phyloP scores from a whole-genome alignment of 2,329 filamentous ascomycete species.

The Fusarium sp. region DNA sequence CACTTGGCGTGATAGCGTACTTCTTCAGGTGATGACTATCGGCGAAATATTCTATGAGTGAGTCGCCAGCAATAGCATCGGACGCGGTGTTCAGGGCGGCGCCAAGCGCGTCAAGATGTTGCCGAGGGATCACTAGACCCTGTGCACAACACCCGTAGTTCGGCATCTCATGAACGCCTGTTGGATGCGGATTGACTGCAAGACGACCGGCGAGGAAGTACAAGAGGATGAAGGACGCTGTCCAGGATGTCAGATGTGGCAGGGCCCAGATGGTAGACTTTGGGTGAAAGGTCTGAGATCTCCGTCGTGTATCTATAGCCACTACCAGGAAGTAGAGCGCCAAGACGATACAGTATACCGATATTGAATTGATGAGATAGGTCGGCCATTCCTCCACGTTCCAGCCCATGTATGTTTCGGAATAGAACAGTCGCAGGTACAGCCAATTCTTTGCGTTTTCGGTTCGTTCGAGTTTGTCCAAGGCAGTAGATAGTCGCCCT shows the following conservation, averaged over 20 bases:
- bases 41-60: slow-evolving; percentile 45
- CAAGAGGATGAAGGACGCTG: slow-evolving; percentile 35
- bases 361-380: slow-evolving; percentile 35
- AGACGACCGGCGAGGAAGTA: slow-evolving; percentile 45
- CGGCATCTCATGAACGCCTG: slow-evolving; percentile 47
- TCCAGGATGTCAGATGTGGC: slow-evolving; percentile 37
- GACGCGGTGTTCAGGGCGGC: slow-evolving; percentile 27
- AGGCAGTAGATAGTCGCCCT: slow-evolving; percentile 12
- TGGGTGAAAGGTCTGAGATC: not conserved
- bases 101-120: slow-evolving; percentile 38
- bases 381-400: slow-evolving; percentile 47
- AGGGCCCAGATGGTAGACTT: not conserved
- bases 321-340: slow-evolving; percentile 30
- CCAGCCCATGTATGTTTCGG: slow-evolving; percentile 49
- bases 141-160: slow-evolving; percentile 50
- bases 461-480: slow-evolving; percentile 31
- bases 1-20: slow-evolving; percentile 47
- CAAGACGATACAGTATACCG: not conserved
- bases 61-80: slow-evolving; percentile 42
- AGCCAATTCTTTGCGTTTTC: slow-evolving; percentile 41
- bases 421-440: slow-evolving; percentile 50
- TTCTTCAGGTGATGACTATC: slow-evolving; percentile 39
- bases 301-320: slow-evolving; percentile 10
- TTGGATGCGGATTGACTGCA: slow-evolving; percentile 33
- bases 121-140: slow-evolving; percentile 46